These are phyloP conservation scores for Skeletonema menzelii DNA, from an alignment of 108 stramenopile species.

Conservation along the genomic window DNA sequence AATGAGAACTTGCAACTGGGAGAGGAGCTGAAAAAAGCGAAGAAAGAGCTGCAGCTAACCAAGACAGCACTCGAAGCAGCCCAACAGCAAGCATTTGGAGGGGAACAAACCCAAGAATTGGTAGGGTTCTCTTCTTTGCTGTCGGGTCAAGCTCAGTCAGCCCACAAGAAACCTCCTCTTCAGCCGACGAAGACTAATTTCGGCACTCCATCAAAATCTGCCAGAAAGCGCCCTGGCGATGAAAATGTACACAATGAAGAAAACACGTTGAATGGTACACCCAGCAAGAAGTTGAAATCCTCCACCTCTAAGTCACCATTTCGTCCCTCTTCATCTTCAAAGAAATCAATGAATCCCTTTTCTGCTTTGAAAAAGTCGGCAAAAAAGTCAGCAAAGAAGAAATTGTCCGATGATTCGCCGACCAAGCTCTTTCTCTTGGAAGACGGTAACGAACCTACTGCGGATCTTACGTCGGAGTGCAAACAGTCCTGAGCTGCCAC, in stretches of 20 bases:
- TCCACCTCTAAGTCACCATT: neutral
- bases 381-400: neutral
- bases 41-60: conserved; percentile 53
- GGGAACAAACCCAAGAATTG: conserved; percentile 45
- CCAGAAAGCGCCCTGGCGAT: neutral
- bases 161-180: neutral
- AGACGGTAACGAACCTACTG: neutral
- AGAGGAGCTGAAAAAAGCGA: conserved; percentile 70
- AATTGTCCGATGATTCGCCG: neutral
- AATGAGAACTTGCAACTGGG: conserved; percentile 86
- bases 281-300: neutral
- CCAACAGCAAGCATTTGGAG: conserved; percentile 33
- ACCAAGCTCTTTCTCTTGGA: neutral
- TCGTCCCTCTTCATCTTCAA: neutral
- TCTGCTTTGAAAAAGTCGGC: neutral
- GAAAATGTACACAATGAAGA: neutral
- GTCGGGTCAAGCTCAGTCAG: neutral
- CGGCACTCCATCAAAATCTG: neutral
- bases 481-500: neutral
- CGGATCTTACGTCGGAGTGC: neutral
- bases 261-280: neutral
- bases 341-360: neutral
- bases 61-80: conserved; percentile 56
- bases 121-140: neutral
- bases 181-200: neutral